phyloP scores from a whole-genome alignment of 2,329 filamentous ascomycete genomes.

The Didymella lethalis region DNA sequence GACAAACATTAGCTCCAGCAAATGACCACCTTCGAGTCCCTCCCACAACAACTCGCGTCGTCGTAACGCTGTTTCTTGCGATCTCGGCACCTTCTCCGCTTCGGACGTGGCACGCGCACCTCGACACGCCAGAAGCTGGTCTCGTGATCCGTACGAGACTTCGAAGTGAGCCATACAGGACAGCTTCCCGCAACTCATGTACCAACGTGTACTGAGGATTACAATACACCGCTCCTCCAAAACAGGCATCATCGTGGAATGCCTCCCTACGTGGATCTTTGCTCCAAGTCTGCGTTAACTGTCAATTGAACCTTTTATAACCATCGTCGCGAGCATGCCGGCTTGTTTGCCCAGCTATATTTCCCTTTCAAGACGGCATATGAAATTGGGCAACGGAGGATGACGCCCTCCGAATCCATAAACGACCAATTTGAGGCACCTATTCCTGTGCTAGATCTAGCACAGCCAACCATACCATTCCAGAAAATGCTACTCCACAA shows the following conservation, averaged over 20 bases:
- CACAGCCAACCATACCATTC: slow-evolving; percentile 46
- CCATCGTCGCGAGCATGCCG: slow-evolving; percentile 40
- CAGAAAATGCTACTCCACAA: slow-evolving; percentile 33
- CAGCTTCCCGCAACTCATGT: neutral
- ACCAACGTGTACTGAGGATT: neutral
- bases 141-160: slow-evolving; percentile 31
- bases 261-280: slow-evolving; percentile 1
- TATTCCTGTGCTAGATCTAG: slow-evolving; percentile 23
- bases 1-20: neutral
- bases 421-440: slow-evolving; percentile 3
- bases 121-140: slow-evolving; percentile 21
- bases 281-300: slow-evolving; percentile 3
- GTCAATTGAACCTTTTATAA: slow-evolving; percentile 3
- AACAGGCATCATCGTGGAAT: slow-evolving; percentile 6
- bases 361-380: slow-evolving; percentile 37
- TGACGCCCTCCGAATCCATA: slow-evolving; percentile 20
- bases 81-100: slow-evolving; percentile 11
- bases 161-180: neutral
- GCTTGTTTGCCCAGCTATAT: slow-evolving; percentile 26
- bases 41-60: neutral
- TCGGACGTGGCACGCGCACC: slow-evolving; percentile 18
- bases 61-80: slow-evolving; percentile 1
- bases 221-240: slow-evolving; percentile 1
- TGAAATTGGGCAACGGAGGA: slow-evolving; percentile 42
- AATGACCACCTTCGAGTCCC: neutral